Evolutionary conservation across 768 basidiomycete species (phyloP), one percentile per base, ranked within the genome.

Genomic region (Podaxis mareebaensis): DNA sequence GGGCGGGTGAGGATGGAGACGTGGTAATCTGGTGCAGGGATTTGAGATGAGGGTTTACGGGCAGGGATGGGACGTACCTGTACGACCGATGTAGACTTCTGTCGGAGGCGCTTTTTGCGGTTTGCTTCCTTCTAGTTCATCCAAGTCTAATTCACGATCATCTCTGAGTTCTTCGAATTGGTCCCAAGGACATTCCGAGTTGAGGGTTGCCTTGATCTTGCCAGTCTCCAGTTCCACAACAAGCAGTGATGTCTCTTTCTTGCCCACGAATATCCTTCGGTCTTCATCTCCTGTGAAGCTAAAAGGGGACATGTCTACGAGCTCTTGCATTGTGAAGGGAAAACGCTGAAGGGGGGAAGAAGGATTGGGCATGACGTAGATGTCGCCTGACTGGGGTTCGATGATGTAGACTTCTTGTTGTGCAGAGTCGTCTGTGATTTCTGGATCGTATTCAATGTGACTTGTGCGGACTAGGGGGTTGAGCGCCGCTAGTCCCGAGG

Each of bases 361-460:
- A 1, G 88, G 87, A 0, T 85, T 83, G 5, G 87, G 76, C 78
- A 93, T 88, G 64, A 97, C 87, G 73, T 92, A 99, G 67, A 99
- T 92, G 70, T 94, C 91, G 6, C 96, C 96, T 4, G 92, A 90
- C 79, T 95, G 92, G 0, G 96, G 96, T 71, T 98, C 96, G 58
- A 98, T 92, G 64, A 98, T 89, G 76, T 96, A 99, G 49, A 90
- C 84, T 72, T 94, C 93, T 68, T 86, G 84, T 28, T 77, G 73
- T 0, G 74, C 70, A 60, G 77, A 72, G 53, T 83, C 82, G 66
- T 89, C 88, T 64, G 82, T 81, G 11, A 68, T 64, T 75, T 90
- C 87, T 6, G 83, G 78, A 71, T 90, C 85, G 52, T 79, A 70
- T 49, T 86, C 77, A 11, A 81, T 72, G 67, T 92, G 91, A 51